These are phyloP conservation scores for Pythium scleroteichum DNA, from an alignment of 352 stramenopile genomes.

Conservation along the genomic window DNA sequence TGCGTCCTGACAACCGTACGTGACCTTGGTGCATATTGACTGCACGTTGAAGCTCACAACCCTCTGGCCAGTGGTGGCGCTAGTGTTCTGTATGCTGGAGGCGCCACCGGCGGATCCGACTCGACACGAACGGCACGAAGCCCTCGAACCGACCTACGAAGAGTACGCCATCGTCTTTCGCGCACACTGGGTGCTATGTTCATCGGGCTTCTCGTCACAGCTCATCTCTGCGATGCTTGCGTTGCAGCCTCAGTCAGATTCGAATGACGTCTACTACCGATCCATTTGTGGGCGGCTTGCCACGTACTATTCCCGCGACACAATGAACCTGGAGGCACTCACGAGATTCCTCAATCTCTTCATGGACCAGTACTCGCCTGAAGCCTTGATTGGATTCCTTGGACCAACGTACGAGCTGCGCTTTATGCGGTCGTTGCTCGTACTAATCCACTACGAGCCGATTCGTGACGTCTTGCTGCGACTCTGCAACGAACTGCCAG, in stretches of 20 bases:
- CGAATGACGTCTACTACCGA: constrained; percentile 12
- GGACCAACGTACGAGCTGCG: constrained; percentile 33
- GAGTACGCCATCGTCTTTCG: constrained; percentile 63
- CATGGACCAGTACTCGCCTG: constrained; percentile 73
- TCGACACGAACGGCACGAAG: neutral
- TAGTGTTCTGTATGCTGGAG: constrained; percentile 55
- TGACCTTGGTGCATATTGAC: neutral
- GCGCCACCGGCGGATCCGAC: constrained; percentile 28
- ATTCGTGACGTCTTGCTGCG: constrained; percentile 60
- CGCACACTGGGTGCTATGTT: constrained; percentile 64
- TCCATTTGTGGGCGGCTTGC: constrained; percentile 39
- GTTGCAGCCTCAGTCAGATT: constrained; percentile 28
- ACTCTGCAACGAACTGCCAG: constrained; percentile 49
- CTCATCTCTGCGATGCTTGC: constrained; percentile 62
- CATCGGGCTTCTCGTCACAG: constrained; percentile 56
- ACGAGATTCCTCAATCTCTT: constrained; percentile 57
- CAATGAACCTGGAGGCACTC: constrained; percentile 68
- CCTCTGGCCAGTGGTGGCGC: constrained; percentile 34
- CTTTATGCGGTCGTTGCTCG: constrained; percentile 57
- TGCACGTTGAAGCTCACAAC: constrained; percentile 1
- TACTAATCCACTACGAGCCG: constrained; percentile 68
- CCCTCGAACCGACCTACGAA: constrained; percentile 47
- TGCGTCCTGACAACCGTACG: constrained; percentile 61
- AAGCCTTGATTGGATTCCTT: constrained; percentile 53
- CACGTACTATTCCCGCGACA: constrained; percentile 51